Base-by-base conservation (phyloP, 345 rosid species). In the Kernera saxatilis region DNA sequence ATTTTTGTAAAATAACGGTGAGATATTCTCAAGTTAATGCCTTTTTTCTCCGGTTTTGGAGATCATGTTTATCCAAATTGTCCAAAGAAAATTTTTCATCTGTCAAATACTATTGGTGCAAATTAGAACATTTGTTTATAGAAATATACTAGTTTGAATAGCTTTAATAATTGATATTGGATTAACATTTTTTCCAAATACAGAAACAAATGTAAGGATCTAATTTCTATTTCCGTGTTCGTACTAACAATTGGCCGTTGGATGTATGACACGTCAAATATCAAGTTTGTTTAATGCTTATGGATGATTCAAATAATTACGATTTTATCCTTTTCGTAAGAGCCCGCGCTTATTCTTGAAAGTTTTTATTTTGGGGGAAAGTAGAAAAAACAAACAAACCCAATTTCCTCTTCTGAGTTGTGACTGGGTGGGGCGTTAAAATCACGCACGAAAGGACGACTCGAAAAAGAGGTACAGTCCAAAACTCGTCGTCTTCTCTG, bases 261-360 rank as follows among this genome's bases (percentile, higher is more conserved):
- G 57, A 69, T 69, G 57, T 3, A 33, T 3, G 27, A 46, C 74
- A 69, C 57, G 57, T 69, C 48, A 46, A 46, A 21, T n/a, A 17
- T 2, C 0, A 22, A 33, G 4, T 5, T 11, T 11, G 27, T 0
- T 30, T n/a, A n/a, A n/a, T n/a, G n/a, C n/a, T 5, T n/a, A 59
- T 39, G 21, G n/a, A 48, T 8, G 0, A 2, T 37, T 25, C 8
- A 26, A 9, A 19, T 25, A 21, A 14, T 19, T 43, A 68, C 72
- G 41, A 21, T n/a, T 43, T 9, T 44, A 55, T 5, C 64, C 33
- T 21, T 0, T 29, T 13, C 32, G 52, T 27, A 21, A 45, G 27
- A 10, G 9, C 48, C 44, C 73, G 64, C 73, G 73, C 45, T 3
- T 51, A 26, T 18, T 11, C 6, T 13, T 26, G 12, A 49, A 23